These are phyloP conservation scores for Wickerhamiella dianesei DNA, from an alignment of 805 yeast genomes.

Conservation along the genomic window DNA sequence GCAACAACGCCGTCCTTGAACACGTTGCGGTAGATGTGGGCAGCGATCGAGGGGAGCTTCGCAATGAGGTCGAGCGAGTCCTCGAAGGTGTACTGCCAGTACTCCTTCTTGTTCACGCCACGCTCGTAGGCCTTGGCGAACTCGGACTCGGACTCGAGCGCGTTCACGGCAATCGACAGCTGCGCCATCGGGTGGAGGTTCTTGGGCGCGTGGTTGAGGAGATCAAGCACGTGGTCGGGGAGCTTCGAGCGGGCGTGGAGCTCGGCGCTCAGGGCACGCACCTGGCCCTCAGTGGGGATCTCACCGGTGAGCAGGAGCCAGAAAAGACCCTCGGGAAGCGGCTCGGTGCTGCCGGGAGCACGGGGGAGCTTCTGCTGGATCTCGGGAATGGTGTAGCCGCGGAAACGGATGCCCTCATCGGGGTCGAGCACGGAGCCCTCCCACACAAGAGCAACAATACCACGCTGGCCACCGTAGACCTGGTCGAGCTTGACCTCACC, in stretches of 20 bases:
- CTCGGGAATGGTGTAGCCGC: slow-evolving; percentile 74
- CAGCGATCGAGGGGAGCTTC: slow-evolving; percentile 68
- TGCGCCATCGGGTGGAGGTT: slow-evolving; percentile 83
- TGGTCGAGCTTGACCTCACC: slow-evolving; percentile 67
- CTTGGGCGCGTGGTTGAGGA: slow-evolving; percentile 62
- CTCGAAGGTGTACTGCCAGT: slow-evolving; percentile 75
- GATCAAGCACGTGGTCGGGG: slow-evolving; percentile 64
- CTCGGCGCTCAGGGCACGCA: slow-evolving; percentile 57
- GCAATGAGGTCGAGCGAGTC: slow-evolving; percentile 70
- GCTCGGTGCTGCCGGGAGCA: slow-evolving; percentile 50
- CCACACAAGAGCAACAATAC: slow-evolving; percentile 76
- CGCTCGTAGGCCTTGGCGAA: slow-evolving; percentile 75
- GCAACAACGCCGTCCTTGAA: slow-evolving; percentile 64
- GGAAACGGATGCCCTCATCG: slow-evolving; percentile 73
- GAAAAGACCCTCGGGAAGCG: slow-evolving; percentile 69
- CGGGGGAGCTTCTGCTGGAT: slow-evolving; percentile 62
- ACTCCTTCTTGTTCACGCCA: slow-evolving; percentile 68
- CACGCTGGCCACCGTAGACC: slow-evolving; percentile 88
- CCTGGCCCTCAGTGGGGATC: slow-evolving; percentile 61
- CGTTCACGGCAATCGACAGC: slow-evolving; percentile 69
- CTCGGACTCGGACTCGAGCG: slow-evolving; percentile 69
- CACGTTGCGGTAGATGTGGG: slow-evolving; percentile 71
- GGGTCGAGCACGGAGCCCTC: slow-evolving; percentile 81
- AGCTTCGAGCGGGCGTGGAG: slow-evolving; percentile 64
- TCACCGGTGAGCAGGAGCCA: slow-evolving; percentile 78